Evolutionary conservation across 495 filamentous ascomycete genomes (phyloP), one percentile per base, ranked within the genome.

Genomic region (Daldinia concentrica): DNA sequence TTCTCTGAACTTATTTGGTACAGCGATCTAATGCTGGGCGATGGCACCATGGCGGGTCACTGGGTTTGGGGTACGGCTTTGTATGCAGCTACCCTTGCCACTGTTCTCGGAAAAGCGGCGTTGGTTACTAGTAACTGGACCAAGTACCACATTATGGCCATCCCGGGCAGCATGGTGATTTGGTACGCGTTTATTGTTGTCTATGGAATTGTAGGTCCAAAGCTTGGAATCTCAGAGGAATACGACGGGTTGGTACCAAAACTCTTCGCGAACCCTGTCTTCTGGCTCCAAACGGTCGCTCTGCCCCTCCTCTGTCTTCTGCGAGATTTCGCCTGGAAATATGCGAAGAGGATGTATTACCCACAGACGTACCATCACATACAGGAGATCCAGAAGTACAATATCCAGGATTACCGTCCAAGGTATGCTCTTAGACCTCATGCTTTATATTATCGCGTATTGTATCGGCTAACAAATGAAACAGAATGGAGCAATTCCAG

Each of bases 321-420:
- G 27, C 85, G 96, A 69, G 96, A 99, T 79, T 93, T 97, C 78
- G 88, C 92, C 17, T 88, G 79, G 89, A 92, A 91, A 77, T 94
- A 93, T 75, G 90, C 89, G 68, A 98, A 97, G 83, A 90, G 96
- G 41, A 96, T 99, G 92, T 98, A 98, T 82, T 90, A 88, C 65
- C 96, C 96, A 41, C 92, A 98, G 82, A 88, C 92, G 34, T 99
- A 99, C 76, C 96, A 99, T 74, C 96, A 99, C 79, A 93, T 99
- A 50, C 96, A 99, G 82, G 96, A 99, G 82, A 99, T 99, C 71
- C 96, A 99, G 80, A 99, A 99, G 81, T 99, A 97, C 83, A 99
- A 99, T 75, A 96, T 99, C 60, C 96, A 98, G 80, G 96, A 99
- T 82, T 99, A 99, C 79, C 87, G 96, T 68, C 95, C 95, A 45